Evolutionary conservation across 2,329 filamentous ascomycete genomes (phyloP).

Genomic region (Sphaerulina vaccinii): DNA sequence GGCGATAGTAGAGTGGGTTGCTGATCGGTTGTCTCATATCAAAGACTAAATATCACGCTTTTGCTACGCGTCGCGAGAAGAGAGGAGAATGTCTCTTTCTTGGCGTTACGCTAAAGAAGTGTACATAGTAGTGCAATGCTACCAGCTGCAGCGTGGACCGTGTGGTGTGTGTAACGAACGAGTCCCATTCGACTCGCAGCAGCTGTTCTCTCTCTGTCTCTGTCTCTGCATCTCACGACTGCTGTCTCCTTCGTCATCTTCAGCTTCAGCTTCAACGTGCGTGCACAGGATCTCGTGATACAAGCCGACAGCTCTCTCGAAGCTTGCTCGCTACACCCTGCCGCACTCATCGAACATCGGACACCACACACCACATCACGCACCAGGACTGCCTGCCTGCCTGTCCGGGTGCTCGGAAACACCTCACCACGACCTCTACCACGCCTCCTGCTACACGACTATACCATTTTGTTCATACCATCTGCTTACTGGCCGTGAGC

Average conservation of each 20-base stretch:
- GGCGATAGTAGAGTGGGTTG: too few relatives aligned
- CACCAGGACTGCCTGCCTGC: background rate
- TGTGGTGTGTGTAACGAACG: background rate
- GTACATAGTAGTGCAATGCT: background rate
- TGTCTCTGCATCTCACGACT: background rate
- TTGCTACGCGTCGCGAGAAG: too few relatives aligned
- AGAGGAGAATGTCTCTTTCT: too few relatives aligned
- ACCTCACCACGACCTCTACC: background rate
- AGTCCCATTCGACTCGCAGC: background rate
- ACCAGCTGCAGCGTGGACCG: background rate
- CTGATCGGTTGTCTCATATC: too few relatives aligned
- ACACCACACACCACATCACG: too few relatives aligned
- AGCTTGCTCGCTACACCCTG: background rate
- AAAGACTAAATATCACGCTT: too few relatives aligned
- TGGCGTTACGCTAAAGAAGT: too few relatives aligned
- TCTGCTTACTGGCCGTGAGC: constrained; percentile 13
- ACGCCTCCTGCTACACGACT: background rate
- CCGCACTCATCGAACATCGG: too few relatives aligned
- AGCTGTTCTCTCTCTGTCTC: background rate
- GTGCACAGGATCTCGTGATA: background rate
- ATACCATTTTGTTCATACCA: constrained; percentile 15
- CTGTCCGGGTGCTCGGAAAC: background rate
- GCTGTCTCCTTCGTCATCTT: background rate
- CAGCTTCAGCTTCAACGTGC: background rate
- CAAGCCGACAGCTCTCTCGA: background rate